phyloP scores from a whole-genome alignment of 2,329 filamentous ascomycete species.

The Cercospora janseana region DNA sequence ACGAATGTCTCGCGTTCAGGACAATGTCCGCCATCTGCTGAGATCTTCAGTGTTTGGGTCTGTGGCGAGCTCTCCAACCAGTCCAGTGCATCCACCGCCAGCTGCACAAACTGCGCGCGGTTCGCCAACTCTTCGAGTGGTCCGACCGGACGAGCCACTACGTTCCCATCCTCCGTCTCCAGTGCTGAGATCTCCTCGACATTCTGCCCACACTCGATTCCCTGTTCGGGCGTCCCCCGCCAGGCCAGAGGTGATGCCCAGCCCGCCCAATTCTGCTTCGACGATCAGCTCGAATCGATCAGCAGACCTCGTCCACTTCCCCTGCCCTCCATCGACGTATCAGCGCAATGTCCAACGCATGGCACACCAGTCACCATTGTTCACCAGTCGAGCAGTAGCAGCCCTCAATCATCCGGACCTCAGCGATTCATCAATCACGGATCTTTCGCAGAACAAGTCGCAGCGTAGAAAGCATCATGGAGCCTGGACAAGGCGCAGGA shows the following conservation, averaged over 20 bases:
- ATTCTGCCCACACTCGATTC: conserved; percentile 9
- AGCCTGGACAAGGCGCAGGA: conserved; percentile 19
- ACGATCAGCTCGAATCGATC: conserved; percentile 1
- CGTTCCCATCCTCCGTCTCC: conserved; percentile 18
- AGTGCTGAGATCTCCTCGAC: conserved; percentile 4
- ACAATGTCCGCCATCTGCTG: conserved; percentile 37
- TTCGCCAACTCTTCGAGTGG: conserved; percentile 5
- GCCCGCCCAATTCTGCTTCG: conserved; percentile 20
- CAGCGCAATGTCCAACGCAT: conserved; percentile 26
- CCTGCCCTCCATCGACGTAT: conserved; percentile 27
- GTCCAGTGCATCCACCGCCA: conserved; percentile 19
- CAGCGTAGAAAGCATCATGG: conserved; percentile 24
- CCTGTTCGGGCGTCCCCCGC: conserved; percentile 1
- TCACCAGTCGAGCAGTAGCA: conserved; percentile 32
- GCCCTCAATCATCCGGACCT: conserved; percentile 36
- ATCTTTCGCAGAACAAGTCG: conserved; percentile 32
- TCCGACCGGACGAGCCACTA: conserved; percentile 12
- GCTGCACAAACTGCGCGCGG: not conserved
- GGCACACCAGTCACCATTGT: conserved; percentile 30
- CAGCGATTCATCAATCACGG: conserved; percentile 30
- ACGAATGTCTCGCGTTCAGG: conserved; percentile 33
- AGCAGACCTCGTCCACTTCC: conserved; percentile 14
- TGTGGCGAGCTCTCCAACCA: conserved; percentile 24
- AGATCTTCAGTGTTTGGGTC: conserved; percentile 33
- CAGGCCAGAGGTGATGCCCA: conserved; percentile 24